phyloP scores from a whole-genome alignment of 2,329 filamentous ascomycete genomes.

The Colletotrichum sp. region DNA sequence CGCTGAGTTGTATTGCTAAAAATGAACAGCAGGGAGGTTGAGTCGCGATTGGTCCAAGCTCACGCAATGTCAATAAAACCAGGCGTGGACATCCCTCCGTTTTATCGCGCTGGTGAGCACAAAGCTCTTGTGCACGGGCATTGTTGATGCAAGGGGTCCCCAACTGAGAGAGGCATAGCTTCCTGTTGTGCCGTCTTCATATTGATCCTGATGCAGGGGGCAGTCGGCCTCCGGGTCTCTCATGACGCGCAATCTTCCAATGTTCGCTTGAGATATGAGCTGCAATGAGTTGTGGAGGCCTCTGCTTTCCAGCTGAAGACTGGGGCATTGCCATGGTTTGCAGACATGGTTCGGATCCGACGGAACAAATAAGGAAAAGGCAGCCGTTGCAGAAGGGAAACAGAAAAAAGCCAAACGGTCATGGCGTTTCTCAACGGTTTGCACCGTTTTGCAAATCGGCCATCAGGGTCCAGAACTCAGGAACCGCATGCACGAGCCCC shows the following conservation, averaged over 20 bases:
- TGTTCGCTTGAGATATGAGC: slow-evolving; percentile 2
- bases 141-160: neutral
- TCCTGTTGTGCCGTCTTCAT: neutral
- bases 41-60: neutral
- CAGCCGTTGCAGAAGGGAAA: neutral
- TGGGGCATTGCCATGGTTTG: neutral
- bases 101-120: neutral
- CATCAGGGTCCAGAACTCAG: neutral
- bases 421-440: neutral
- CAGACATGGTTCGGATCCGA: neutral
- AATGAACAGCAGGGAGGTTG: neutral
- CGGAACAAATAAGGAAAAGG: neutral
- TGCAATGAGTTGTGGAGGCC: neutral
- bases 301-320: neutral
- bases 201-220: neutral
- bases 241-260: slow-evolving; percentile 1
- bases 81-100: neutral
- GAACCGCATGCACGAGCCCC: neutral
- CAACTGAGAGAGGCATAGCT: neutral
- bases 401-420: neutral
- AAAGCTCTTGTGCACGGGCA: neutral
- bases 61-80: neutral
- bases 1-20: neutral
- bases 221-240: slow-evolving; percentile 1
- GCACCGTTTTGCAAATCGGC: neutral